These are phyloP conservation scores for Jacaranda copaia DNA, from an alignment of 257 asterid species.

Conservation along the genomic window DNA sequence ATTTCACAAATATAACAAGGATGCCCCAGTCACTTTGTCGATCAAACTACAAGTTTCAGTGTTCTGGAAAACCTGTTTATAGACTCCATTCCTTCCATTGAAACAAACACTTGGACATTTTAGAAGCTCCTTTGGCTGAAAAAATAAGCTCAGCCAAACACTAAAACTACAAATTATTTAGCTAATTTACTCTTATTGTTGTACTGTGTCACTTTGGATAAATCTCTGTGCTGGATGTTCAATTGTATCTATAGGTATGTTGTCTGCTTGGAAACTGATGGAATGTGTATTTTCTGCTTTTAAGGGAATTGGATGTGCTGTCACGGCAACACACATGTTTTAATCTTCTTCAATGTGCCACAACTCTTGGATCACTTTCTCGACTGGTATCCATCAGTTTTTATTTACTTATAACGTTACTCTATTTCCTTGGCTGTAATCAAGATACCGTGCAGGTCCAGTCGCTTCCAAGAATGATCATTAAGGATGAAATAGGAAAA, in stretches of 20 bases:
- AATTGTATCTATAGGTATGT: not conserved
- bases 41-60: too few species aligned
- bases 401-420: constrained; percentile 16
- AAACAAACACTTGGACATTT: too few species aligned
- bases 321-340: constrained; percentile 91
- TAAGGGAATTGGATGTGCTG: constrained; percentile 91
- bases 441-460: constrained; percentile 72
- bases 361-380: constrained; percentile 96
- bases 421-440: constrained; percentile 35
- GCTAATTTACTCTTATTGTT: too few species aligned
- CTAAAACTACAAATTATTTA: too few species aligned
- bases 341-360: constrained; percentile 86
- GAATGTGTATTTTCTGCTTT: constrained; percentile 28
- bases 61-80: too few species aligned
- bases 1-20: too few species aligned
- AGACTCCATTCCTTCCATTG: too few species aligned
- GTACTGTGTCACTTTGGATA: too few species aligned
- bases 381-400: constrained; percentile 65
- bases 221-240: not conserved
- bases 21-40: too few species aligned
- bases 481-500: constrained; percentile 90
- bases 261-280: constrained; percentile 33
- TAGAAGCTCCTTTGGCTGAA: too few species aligned
- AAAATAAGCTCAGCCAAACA: too few species aligned
- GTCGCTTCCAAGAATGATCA: constrained; percentile 98